phyloP scores from a whole-genome alignment of 768 basidiomycete genomes.

The Kwoniella dejecticola region DNA sequence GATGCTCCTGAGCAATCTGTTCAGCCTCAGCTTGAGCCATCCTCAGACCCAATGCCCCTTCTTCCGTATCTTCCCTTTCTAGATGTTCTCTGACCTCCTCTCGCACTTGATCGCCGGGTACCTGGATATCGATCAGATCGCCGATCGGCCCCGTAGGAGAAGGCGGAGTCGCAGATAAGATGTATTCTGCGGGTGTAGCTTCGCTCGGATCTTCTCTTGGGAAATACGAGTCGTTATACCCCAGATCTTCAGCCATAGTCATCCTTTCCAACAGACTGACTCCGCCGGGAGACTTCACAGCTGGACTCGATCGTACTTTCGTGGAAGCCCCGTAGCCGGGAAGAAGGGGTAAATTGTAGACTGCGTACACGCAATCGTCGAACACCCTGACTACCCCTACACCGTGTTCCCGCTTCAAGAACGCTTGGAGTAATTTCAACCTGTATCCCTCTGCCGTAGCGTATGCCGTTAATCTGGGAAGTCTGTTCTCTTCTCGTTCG shows the following conservation, averaged over 20 bases:
- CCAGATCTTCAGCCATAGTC: constrained; percentile 85
- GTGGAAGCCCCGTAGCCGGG: constrained; percentile 86
- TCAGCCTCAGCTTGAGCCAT: constrained; percentile 8
- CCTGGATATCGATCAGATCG: constrained; percentile 16
- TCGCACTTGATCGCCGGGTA: constrained; percentile 17
- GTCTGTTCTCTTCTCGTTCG: constrained; percentile 77
- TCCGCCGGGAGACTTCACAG: constrained; percentile 60
- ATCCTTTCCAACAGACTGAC: constrained; percentile 69
- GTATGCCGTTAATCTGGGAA: constrained; percentile 82
- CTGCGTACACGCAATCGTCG: constrained; percentile 91
- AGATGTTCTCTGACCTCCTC: constrained; percentile 30
- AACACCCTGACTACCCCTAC: constrained; percentile 76
- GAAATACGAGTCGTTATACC: constrained; percentile 87
- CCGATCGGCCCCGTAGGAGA: constrained; percentile 6
- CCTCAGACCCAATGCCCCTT: constrained; percentile 11
- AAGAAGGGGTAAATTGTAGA: constrained; percentile 86
- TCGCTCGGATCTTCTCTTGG: constrained; percentile 40
- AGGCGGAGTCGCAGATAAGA: constrained; percentile 55
- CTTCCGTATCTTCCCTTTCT: constrained; percentile 27
- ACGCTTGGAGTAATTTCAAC: constrained; percentile 79
- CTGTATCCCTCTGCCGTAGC: constrained; percentile 82
- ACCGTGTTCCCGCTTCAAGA: constrained; percentile 90
- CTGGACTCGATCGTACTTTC: constrained; percentile 79
- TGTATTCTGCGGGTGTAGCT: constrained; percentile 65
- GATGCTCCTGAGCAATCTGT: constrained; percentile 11